Evolutionary conservation across 2,329 filamentous ascomycete genomes (phyloP).

Genomic region (Venturia effusa): DNA sequence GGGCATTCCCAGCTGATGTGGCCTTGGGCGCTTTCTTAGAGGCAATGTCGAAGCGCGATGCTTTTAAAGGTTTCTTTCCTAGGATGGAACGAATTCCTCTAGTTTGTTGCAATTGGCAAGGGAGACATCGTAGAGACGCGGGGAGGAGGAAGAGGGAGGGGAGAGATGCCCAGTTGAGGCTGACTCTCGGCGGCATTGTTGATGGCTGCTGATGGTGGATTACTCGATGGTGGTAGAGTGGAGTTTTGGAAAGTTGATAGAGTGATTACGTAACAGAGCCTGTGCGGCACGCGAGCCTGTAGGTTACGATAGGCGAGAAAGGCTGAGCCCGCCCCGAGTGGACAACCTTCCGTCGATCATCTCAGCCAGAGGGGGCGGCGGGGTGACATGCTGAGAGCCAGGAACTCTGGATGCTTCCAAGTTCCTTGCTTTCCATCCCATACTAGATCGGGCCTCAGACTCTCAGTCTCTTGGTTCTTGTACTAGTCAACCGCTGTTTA

Average conservation of each 20-base stretch:
- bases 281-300: no score
- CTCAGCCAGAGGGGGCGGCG: neutral
- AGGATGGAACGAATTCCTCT: conserved; percentile 11
- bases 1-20: conserved; percentile 26
- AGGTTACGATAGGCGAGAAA: neutral
- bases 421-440: neutral
- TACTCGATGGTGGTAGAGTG: no score
- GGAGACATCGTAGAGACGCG: conserved; percentile 2
- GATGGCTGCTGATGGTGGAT: neutral
- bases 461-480: neutral
- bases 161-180: neutral
- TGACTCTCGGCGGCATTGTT: conserved; percentile 2
- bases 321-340: neutral
- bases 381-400: neutral
- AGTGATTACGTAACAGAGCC: no score
- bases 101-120: conserved; percentile 6
- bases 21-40: conserved; percentile 16
- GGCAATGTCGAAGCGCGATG: conserved; percentile 10
- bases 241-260: no score
- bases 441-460: neutral
- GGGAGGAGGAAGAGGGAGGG: conserved; percentile 8
- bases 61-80: conserved; percentile 2
- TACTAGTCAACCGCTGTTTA: neutral
- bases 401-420: neutral
- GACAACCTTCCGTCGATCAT: neutral